phyloP scores from a whole-genome alignment of 257 asterid species.

The Ilex aquifolium region DNA sequence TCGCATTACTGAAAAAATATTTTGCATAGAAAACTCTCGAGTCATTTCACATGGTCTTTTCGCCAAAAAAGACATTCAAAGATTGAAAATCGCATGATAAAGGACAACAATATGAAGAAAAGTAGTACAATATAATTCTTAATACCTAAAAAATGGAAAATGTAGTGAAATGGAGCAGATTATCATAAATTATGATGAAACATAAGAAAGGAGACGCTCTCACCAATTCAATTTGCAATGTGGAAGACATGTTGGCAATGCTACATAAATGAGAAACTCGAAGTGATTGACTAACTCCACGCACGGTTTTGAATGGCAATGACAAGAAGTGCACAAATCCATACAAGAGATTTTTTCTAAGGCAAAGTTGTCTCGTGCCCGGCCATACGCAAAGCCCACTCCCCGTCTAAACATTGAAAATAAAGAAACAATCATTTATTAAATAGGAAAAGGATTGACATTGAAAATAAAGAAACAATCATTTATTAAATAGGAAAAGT shows the following conservation, averaged over 20 bases:
- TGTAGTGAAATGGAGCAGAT: too few relatives aligned
- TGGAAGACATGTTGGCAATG: constrained; percentile 53
- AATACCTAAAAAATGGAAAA: too few relatives aligned
- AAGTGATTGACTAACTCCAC: constrained; percentile 59
- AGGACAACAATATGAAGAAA: too few relatives aligned
- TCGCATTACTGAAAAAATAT: too few relatives aligned
- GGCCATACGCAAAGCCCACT: constrained; percentile 83
- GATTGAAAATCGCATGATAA: too few relatives aligned
- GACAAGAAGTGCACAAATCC: constrained; percentile 74
- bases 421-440: background rate
- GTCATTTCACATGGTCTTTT: too few relatives aligned
- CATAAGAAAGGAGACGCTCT: constrained; percentile 15
- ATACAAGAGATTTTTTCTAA: constrained; percentile 72
- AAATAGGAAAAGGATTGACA: background rate
- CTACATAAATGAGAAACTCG: constrained; percentile 80
- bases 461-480: constrained; percentile 1
- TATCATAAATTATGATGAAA: background rate
- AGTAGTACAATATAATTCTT: too few relatives aligned
- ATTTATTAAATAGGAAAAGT: background rate
- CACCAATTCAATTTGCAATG: constrained; percentile 82
- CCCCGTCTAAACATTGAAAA: constrained; percentile 40
- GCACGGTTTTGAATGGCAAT: constrained; percentile 74
- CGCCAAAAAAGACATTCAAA: too few relatives aligned
- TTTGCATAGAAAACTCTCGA: too few relatives aligned
- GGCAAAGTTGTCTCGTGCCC: constrained; percentile 73